Percentiles rank a stretch among this genome's conserved stretches.
These are phyloP conservation scores for Cladosporium sp. DNA, from an alignment of 2,329 filamentous ascomycete genomes.

Conservation along the genomic window DNA sequence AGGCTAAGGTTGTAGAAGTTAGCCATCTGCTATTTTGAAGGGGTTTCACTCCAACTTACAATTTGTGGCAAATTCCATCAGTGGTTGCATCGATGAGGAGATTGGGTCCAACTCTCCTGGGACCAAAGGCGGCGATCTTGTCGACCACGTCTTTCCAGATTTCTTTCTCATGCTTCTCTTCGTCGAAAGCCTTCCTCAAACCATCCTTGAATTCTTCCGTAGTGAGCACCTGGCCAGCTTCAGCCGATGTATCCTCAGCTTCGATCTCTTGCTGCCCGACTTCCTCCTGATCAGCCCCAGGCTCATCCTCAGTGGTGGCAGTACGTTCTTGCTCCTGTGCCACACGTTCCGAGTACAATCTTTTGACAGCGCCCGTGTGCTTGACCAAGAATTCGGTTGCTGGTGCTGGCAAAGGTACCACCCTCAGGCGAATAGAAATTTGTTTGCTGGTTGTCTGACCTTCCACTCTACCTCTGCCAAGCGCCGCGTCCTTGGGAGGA, in stretches of 20 bases:
- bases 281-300: constrained; percentile 30
- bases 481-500: constrained; percentile 75
- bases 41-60: constrained; percentile 48
- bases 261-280: constrained; percentile 39
- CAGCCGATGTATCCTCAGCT: constrained; percentile 48
- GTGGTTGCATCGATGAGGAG: constrained; percentile 79
- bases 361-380: constrained; percentile 73
- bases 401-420: constrained; percentile 70
- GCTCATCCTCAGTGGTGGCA: constrained; percentile 38
- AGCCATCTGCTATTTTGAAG: constrained; percentile 16
- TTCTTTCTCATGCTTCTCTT: constrained; percentile 68
- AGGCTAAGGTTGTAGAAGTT: constrained; percentile 20
- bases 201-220: constrained; percentile 72
- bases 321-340: constrained; percentile 41
- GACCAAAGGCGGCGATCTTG: constrained; percentile 85
- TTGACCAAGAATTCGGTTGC: constrained; percentile 84
- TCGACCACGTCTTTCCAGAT: constrained; percentile 73
- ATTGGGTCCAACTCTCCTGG: constrained; percentile 79
- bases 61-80: constrained; percentile 65
- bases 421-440: constrained; percentile 69
- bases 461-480: constrained; percentile 77
- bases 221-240: constrained; percentile 58
- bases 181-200: constrained; percentile 64
- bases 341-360: constrained; percentile 68
- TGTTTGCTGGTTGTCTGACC: constrained; percentile 80